Evolutionary conservation across 2,329 filamentous ascomycete genomes (phyloP), one percentile per base, ranked within the genome.

Genomic region (Verticillium nonalfalfae): DNA sequence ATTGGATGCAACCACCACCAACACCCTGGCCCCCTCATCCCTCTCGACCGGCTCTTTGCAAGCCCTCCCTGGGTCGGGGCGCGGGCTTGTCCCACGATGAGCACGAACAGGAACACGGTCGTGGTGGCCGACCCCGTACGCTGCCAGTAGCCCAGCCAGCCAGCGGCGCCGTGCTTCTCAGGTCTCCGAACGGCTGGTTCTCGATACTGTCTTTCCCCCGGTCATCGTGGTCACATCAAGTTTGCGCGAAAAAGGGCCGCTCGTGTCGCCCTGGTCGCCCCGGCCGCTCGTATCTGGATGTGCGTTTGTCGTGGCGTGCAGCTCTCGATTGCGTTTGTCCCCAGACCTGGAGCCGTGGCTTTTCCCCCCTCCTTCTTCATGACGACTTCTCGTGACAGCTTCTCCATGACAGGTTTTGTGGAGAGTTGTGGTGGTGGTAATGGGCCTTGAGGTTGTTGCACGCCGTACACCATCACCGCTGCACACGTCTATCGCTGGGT

Each of bases 201-300:
- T 63, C 59, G 56, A 59, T 45, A 31, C 50, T 56, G 60, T 58
- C 33, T 31, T 11, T 58, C 35, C 58, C 56, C 57, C 4, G 52
- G 59, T 35, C 52, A 52, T 59, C 56, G 40, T 55, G 40, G 56
- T 59, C 56, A 54, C 50, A 35, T 52, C 55, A 33, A 45, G 57
- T 64, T 62, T 40, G 60, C 58, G 60, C 63, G 63, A 65, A 62
- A 62, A 60, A 62, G 50, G 60, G 63, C 63, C 63, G 63, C 56
- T 34, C 21, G 35, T 58, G 54, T 56, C 18, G 14, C 54, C 26
- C 18, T 26, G 26, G 4, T 26, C 26, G 26, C 26, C 26, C 26
- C 4, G 26, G 4, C 26, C 26, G 26, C 26, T 26, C 26, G 26
- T 26, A 13, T 56, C 4, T 56, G 26, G 54, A 3, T 21, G n/a